Percentiles rank a stretch among this genome's conserved stretches.
Conservation (phyloP, 352 stramenopile genomes). For the Globisporangium solare region DNA sequence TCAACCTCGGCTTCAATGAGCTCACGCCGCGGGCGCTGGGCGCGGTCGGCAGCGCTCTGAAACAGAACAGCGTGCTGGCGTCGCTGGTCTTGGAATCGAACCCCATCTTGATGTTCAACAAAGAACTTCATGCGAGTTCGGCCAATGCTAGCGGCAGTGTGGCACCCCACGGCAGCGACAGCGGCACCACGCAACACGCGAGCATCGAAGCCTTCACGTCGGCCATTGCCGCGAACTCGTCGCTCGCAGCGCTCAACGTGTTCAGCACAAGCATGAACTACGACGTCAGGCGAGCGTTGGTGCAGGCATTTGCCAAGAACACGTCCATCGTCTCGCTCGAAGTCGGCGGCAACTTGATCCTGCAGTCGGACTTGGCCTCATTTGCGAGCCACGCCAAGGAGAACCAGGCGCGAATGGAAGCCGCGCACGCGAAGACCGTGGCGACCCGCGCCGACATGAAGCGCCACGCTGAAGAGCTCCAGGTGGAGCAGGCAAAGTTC, state of each 20-base stretch:
- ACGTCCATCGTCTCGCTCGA: constrained; percentile 44
- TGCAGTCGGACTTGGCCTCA: constrained; percentile 38
- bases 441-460: constrained; percentile 22
- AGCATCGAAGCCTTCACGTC: constrained; percentile 36
- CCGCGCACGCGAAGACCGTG: constrained; percentile 23
- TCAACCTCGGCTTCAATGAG: constrained; percentile 57
- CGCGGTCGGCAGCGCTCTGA: constrained; percentile 32
- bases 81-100: constrained; percentile 62
- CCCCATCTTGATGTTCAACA: constrained; percentile 29
- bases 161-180: not conserved
- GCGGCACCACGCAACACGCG: constrained; percentile 7
- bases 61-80: constrained; percentile 42
- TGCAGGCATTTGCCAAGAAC: constrained; percentile 46
- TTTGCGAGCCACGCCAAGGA: constrained; percentile 34
- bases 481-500: constrained; percentile 25
- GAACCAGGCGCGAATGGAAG: constrained; percentile 33
- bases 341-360: constrained; percentile 38
- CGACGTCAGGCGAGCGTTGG: constrained; percentile 39
- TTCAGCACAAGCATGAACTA: constrained; percentile 55
- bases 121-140: constrained; percentile 10
- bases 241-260: constrained; percentile 50
- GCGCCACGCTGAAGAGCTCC: constrained; percentile 22
- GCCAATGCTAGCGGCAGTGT: not conserved
- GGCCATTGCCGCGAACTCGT: constrained; percentile 27
- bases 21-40: constrained; percentile 35